phyloP scores from a whole-genome alignment of 306 rosid genomes.

The Cucumis melo region DNA sequence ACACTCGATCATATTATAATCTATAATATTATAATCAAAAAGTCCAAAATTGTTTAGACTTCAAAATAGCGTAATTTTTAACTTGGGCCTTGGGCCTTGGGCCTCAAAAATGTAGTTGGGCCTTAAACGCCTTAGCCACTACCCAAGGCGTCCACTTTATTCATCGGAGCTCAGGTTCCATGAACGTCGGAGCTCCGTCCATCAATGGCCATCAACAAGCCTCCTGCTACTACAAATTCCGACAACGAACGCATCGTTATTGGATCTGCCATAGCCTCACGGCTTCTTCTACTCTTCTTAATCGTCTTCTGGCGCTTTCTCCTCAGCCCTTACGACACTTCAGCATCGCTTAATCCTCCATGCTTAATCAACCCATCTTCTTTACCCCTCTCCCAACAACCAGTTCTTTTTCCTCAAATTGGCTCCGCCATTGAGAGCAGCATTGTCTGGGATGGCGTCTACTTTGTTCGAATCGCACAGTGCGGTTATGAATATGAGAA shows the following conservation, averaged over 20 bases:
- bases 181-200: not conserved
- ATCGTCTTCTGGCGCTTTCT: constrained; percentile 43
- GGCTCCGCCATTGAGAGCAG: constrained; percentile 47
- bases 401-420: constrained; percentile 18
- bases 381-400: not conserved
- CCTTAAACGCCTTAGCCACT: not conserved
- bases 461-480: constrained; percentile 51
- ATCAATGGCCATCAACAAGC: constrained; percentile 8
- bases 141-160: not conserved
- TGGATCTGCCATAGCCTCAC: constrained; percentile 42
- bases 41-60: too few species aligned
- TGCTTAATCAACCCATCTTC: constrained; percentile 17
- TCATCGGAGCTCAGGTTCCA: not conserved
- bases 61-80: too few species aligned
- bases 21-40: too few species aligned
- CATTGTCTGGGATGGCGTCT: constrained; percentile 83
- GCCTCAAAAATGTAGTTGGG: not conserved
- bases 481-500: constrained; percentile 96
- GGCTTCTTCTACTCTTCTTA: constrained; percentile 38
- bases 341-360: constrained; percentile 55
- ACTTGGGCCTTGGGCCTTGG: too few species aligned
- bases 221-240: constrained; percentile 9
- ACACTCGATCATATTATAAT: too few species aligned
- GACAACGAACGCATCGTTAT: constrained; percentile 21
- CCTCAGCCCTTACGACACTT: constrained; percentile 62